phyloP scores from a whole-genome alignment of 2,329 filamentous ascomycete species.

The Alternaria dauci region DNA sequence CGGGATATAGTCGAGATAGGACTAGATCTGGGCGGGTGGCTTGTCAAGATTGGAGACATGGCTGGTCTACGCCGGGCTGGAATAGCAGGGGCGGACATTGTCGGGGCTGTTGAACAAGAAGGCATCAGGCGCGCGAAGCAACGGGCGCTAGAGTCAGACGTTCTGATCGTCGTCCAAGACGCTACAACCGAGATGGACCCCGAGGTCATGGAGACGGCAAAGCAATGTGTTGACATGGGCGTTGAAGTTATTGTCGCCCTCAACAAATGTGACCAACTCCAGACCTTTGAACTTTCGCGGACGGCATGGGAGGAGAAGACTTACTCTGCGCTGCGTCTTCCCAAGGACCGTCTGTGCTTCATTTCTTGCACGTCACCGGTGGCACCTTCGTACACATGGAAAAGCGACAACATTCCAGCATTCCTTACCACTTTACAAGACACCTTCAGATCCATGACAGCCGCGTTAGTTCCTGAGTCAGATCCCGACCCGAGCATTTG shows the following conservation, averaged over 20 bases:
- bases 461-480: slow-evolving; percentile 54
- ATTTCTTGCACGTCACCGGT: slow-evolving; percentile 77
- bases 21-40: slow-evolving; percentile 86
- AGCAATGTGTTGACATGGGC: slow-evolving; percentile 58
- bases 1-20: slow-evolving; percentile 92
- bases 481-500: slow-evolving; percentile 70
- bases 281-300: slow-evolving; percentile 39
- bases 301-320: slow-evolving; percentile 35
- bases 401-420: slow-evolving; percentile 71
- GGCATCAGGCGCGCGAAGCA: slow-evolving; percentile 87
- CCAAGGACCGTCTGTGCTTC: slow-evolving; percentile 60
- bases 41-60: slow-evolving; percentile 95
- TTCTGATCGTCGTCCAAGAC: slow-evolving; percentile 75
- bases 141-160: slow-evolving; percentile 82
- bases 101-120: slow-evolving; percentile 84
- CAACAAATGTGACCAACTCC: slow-evolving; percentile 67
- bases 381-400: slow-evolving; percentile 34
- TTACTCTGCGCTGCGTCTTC: slow-evolving; percentile 30
- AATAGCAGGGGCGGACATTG: slow-evolving; percentile 44
- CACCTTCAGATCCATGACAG: slow-evolving; percentile 75
- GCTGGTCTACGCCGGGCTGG: slow-evolving; percentile 76
- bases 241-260: slow-evolving; percentile 66
- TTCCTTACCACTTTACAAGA: slow-evolving; percentile 73
- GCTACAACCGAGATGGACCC: slow-evolving; percentile 75
- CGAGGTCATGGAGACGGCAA: slow-evolving; percentile 65